Conservation (phyloP, 2,329 filamentous ascomycete genomes). For the Apiospora aurea region DNA sequence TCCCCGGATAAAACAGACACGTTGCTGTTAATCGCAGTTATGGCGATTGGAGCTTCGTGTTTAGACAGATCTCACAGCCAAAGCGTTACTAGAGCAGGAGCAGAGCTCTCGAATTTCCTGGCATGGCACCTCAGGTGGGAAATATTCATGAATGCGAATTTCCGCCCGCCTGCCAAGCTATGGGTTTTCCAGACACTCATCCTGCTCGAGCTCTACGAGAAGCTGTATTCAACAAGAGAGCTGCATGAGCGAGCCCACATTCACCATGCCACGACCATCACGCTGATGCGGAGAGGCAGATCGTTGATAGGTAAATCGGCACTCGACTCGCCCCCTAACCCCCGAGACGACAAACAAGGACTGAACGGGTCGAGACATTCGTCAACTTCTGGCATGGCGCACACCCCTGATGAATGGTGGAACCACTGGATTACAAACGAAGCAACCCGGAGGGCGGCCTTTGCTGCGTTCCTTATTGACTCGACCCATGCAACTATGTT, state of each 20-base stretch:
- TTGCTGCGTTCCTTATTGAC: slow-evolving; percentile 93
- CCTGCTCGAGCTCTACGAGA: slow-evolving; percentile 92
- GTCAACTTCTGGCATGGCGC: slow-evolving; percentile 65
- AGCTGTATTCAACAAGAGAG: slow-evolving; percentile 93
- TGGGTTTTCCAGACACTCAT: slow-evolving; percentile 96
- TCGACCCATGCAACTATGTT: slow-evolving; percentile 98
- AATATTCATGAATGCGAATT: slow-evolving; percentile 90
- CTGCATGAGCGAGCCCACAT: slow-evolving; percentile 96
- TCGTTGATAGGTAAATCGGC: slow-evolving; percentile 88
- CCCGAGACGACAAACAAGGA: slow-evolving; percentile 63
- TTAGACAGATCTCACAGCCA: slow-evolving; percentile 82
- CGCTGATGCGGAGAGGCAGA: slow-evolving; percentile 91
- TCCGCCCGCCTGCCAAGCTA: slow-evolving; percentile 88
- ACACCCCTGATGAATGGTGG: slow-evolving; percentile 90
- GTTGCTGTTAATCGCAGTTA: slow-evolving; percentile 84
- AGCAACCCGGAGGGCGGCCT: slow-evolving; percentile 86
- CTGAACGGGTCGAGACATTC: slow-evolving; percentile 64
- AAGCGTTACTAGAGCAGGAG: slow-evolving; percentile 76
- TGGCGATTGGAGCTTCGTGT: slow-evolving; percentile 90
- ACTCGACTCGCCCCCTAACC: slow-evolving; percentile 82
- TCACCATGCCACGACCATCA: slow-evolving; percentile 94
- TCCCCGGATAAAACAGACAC: slow-evolving; percentile 86
- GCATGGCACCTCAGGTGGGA: slow-evolving; percentile 96
- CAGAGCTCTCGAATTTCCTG: slow-evolving; percentile 86
- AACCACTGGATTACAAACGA: slow-evolving; percentile 95